Percentiles rank a stretch among this genome's conserved stretches.
phyloP scores from a whole-genome alignment of 768 basidiomycete species.

The Candolleomyces eurysporus region DNA sequence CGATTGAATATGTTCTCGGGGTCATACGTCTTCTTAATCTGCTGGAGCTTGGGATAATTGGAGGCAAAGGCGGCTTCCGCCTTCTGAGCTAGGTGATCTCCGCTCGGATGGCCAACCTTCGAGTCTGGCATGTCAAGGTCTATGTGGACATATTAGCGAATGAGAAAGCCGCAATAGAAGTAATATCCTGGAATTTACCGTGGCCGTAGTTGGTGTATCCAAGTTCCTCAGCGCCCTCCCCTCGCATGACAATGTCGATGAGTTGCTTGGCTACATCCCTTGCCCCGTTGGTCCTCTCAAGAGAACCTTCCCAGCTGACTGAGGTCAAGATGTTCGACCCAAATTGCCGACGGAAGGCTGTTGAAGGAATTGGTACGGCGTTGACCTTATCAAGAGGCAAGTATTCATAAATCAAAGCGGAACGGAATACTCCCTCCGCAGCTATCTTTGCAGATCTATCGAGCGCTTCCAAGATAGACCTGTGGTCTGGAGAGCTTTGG shows the following conservation, averaged over 20 bases:
- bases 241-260: conserved; percentile 25
- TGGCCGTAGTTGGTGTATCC: conserved; percentile 53
- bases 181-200: not conserved
- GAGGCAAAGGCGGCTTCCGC: conserved; percentile 29
- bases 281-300: conserved; percentile 28
- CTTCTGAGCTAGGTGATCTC: conserved; percentile 12
- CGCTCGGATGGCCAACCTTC: not conserved
- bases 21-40: conserved; percentile 42
- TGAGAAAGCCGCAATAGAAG: not conserved
- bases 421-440: conserved; percentile 23
- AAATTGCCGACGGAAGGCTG: conserved; percentile 40
- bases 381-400: conserved; percentile 37
- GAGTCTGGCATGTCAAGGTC: not conserved
- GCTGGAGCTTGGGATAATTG: conserved; percentile 38
- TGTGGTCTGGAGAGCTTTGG: conserved; percentile 23
- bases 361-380: conserved; percentile 29
- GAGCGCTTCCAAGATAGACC: conserved; percentile 27
- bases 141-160: not conserved
- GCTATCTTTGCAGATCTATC: conserved; percentile 25
- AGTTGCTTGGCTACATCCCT: conserved; percentile 28
- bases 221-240: conserved; percentile 24
- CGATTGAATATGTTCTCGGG: conserved; percentile 43
- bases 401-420: conserved; percentile 40
- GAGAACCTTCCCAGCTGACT: conserved; percentile 32
- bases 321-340: conserved; percentile 31